These are phyloP conservation scores for Ligustrum vulgare DNA, from an alignment of 257 asterid species.

Conservation along the genomic window DNA sequence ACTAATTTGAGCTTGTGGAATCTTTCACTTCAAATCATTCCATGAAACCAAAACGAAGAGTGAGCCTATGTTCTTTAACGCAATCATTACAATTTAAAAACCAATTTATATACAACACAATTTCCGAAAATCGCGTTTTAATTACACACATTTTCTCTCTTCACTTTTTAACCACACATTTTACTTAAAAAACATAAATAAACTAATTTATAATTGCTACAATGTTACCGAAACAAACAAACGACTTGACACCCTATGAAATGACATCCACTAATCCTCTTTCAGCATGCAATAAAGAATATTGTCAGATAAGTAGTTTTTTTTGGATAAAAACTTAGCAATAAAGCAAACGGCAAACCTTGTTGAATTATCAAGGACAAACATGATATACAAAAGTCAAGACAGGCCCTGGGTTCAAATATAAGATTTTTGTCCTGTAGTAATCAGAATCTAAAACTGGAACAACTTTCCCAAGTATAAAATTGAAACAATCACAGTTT, in stretches of 20 bases:
- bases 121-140: too few species aligned
- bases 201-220: too few species aligned
- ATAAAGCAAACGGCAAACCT: background rate
- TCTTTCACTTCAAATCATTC: background rate
- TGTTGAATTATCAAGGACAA: constrained; percentile 1
- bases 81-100: too few species aligned
- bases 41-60: background rate
- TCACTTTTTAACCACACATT: too few species aligned
- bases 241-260: background rate
- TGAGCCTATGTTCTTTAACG: too few species aligned
- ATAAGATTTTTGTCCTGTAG: background rate
- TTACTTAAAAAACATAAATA: too few species aligned
- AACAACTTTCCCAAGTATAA: background rate
- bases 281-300: background rate
- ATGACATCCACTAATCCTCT: background rate
- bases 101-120: too few species aligned
- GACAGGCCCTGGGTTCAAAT: background rate
- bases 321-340: background rate
- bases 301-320: background rate
- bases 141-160: too few species aligned
- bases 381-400: background rate
- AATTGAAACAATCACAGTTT: background rate
- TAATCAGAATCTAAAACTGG: background rate
- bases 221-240: too few species aligned
- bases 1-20: background rate